Percentiles rank a stretch among this genome's conserved stretches.
These are phyloP conservation scores for Monilinia aucupariae DNA, from an alignment of 2,329 filamentous ascomycete genomes.

Conservation along the genomic window DNA sequence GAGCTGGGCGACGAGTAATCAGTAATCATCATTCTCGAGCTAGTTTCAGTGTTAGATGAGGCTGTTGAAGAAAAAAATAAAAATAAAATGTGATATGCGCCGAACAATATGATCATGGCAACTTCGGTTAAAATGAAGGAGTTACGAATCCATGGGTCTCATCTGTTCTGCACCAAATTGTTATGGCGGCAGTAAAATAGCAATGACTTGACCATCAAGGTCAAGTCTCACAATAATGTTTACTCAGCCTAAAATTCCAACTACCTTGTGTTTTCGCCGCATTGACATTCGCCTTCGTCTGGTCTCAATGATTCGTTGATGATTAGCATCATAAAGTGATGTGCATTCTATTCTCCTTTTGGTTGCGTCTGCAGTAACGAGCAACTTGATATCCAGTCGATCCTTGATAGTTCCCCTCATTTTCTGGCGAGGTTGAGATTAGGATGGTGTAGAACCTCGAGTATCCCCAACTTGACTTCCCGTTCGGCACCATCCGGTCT, in stretches of 20 bases:
- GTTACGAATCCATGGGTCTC: conserved; percentile 1
- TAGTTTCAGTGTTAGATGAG: conserved; percentile 2
- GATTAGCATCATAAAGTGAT: conserved; percentile 1
- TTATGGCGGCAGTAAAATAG: conserved; percentile 1
- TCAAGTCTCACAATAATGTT: neutral
- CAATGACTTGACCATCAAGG: neutral
- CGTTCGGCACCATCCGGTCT: conserved; percentile 16
- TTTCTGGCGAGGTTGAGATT: conserved; percentile 11
- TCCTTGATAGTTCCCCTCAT: conserved; percentile 21
- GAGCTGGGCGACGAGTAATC: conserved; percentile 10
- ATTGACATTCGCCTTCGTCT: neutral
- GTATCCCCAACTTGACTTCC: conserved; percentile 2
- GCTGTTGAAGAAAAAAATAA: neutral
- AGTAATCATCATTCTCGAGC: conserved; percentile 5
- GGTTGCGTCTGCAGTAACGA: conserved; percentile 20
- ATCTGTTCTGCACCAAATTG: conserved; percentile 7
- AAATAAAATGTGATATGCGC: neutral
- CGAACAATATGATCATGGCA: neutral
- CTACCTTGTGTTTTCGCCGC: neutral
- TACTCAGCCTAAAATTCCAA: conserved; percentile 4
- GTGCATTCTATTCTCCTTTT: conserved; percentile 18
- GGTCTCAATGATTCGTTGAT: neutral
- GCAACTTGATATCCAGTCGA: conserved; percentile 3
- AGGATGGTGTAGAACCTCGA: conserved; percentile 15
- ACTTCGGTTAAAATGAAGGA: conserved; percentile 8